These are phyloP conservation scores for Morella rubra DNA, from an alignment of 306 rosid species.

Conservation along the genomic window DNA sequence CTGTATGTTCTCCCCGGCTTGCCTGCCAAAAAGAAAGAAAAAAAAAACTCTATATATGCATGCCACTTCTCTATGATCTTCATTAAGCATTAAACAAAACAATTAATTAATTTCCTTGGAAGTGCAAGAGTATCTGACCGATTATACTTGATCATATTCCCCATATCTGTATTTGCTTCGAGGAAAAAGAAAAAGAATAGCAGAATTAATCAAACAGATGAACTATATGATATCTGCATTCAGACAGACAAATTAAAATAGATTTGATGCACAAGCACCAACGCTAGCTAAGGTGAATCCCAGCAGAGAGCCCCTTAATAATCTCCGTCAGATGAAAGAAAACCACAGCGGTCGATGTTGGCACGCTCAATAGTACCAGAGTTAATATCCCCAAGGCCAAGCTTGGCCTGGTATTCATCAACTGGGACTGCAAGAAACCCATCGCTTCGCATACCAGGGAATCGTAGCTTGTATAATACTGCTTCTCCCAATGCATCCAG, in stretches of 20 bases:
- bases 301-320: constrained; percentile 14
- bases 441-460: constrained; percentile 39
- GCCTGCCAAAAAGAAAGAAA: too few relatives aligned
- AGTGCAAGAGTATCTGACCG: too few relatives aligned
- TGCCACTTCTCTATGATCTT: too few relatives aligned
- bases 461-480: constrained; percentile 36
- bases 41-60: too few relatives aligned
- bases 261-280: not conserved
- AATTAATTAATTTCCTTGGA: too few relatives aligned
- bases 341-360: constrained; percentile 30
- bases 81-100: too few relatives aligned
- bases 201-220: not conserved
- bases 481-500: constrained; percentile 66
- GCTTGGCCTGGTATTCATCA: constrained; percentile 57
- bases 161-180: too few relatives aligned
- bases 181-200: not conserved
- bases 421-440: constrained; percentile 47
- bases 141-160: too few relatives aligned
- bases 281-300: constrained; percentile 13
- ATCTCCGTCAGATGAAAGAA: constrained; percentile 33
- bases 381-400: constrained; percentile 37
- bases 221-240: not conserved
- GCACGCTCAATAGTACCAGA: constrained; percentile 31
- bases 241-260: not conserved
- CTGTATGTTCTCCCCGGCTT: too few relatives aligned